These are phyloP conservation scores for Penicillium rolfsii DNA, from an alignment of 2,329 filamentous ascomycete genomes.

Conservation along the genomic window DNA sequence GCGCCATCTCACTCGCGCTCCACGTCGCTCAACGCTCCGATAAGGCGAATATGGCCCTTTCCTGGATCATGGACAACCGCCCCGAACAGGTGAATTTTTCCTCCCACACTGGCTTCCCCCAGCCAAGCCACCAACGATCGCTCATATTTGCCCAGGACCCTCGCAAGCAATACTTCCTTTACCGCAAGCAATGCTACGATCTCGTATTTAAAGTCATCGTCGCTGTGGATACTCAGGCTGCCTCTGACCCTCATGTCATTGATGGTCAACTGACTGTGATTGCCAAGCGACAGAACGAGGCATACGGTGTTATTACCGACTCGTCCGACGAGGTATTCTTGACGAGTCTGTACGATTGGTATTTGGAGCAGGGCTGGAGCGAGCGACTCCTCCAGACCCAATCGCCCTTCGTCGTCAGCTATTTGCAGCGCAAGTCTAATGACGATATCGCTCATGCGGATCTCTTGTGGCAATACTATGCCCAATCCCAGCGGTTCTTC, in stretches of 20 bases:
- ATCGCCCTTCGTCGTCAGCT: slow-evolving; percentile 82
- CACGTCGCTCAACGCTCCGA: slow-evolving; percentile 83
- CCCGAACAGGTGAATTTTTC: slow-evolving; percentile 56
- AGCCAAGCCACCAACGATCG: background rate
- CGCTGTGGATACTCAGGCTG: slow-evolving; percentile 73
- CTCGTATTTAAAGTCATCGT: slow-evolving; percentile 83
- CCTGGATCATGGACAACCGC: slow-evolving; percentile 84
- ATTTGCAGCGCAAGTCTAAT: slow-evolving; percentile 75
- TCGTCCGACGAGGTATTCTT: slow-evolving; percentile 94
- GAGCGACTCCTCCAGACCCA: slow-evolving; percentile 84
- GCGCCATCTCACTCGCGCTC: slow-evolving; percentile 85
- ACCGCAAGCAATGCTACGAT: slow-evolving; percentile 78
- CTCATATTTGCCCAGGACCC: slow-evolving; percentile 57
- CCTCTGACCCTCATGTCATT: slow-evolving; percentile 68
- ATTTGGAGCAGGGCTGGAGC: slow-evolving; percentile 79
- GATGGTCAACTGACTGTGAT: slow-evolving; percentile 78
- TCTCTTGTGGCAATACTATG: slow-evolving; percentile 89
- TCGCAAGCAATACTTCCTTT: slow-evolving; percentile 67
- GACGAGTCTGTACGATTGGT: slow-evolving; percentile 97
- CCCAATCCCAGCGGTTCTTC: slow-evolving; percentile 79
- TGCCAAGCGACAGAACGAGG: slow-evolving; percentile 79
- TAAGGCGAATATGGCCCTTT: slow-evolving; percentile 79
- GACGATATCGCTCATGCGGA: slow-evolving; percentile 80
- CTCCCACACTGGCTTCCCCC: background rate
- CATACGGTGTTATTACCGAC: slow-evolving; percentile 84